A percentile compares a stretch with the other conserved stretches of the same genome.
phyloP scores from a whole-genome alignment of 1,284 basidiomycete genomes.

The Trichosporon sp. region DNA sequence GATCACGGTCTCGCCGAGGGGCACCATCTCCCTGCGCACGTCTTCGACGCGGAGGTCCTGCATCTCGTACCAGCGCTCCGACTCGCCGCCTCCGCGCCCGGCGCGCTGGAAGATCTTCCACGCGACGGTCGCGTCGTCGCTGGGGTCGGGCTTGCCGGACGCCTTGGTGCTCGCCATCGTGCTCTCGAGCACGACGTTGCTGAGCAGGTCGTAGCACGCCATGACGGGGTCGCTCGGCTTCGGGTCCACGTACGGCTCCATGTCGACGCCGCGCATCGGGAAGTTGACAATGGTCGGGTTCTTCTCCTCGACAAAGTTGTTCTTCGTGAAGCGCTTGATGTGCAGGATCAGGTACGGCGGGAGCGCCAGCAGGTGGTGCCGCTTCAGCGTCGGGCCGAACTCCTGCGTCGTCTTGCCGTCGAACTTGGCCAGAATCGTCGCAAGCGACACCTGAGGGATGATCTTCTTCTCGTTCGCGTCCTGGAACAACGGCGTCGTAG shows the following conservation, averaged over 20 bases:
- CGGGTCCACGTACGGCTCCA: slow-evolving; percentile 79
- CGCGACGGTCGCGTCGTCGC: slow-evolving; percentile 37
- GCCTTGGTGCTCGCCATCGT: slow-evolving; percentile 72
- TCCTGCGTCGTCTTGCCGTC: slow-evolving; percentile 85
- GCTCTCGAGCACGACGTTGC: slow-evolving; percentile 89
- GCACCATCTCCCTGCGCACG: slow-evolving; percentile 94
- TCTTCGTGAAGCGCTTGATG: slow-evolving; percentile 97
- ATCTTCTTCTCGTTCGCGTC: slow-evolving; percentile 94
- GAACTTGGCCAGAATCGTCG: slow-evolving; percentile 90
- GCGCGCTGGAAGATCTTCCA: slow-evolving; percentile 89
- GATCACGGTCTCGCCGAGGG: slow-evolving; percentile 90
- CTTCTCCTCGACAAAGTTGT: slow-evolving; percentile 95
- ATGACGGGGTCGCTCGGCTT: slow-evolving; percentile 55
- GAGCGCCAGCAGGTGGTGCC: slow-evolving; percentile 81
- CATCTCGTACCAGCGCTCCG: slow-evolving; percentile 92
- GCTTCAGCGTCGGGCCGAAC: slow-evolving; percentile 74
- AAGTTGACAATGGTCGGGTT: slow-evolving; percentile 99
- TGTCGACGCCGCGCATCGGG: slow-evolving; percentile 84
- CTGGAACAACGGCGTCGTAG: slow-evolving; percentile 93
- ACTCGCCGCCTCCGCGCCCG: slow-evolving; percentile 66
- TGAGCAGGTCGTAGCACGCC: slow-evolving; percentile 86
- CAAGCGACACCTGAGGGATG: slow-evolving; percentile 92
- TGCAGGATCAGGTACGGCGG: slow-evolving; percentile 92
- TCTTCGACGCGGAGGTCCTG: slow-evolving; percentile 97
- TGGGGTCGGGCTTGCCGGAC: slow-evolving; percentile 27